Evolutionary conservation across 805 yeast genomes (phyloP).

Genomic region (Candida golubevii): DNA sequence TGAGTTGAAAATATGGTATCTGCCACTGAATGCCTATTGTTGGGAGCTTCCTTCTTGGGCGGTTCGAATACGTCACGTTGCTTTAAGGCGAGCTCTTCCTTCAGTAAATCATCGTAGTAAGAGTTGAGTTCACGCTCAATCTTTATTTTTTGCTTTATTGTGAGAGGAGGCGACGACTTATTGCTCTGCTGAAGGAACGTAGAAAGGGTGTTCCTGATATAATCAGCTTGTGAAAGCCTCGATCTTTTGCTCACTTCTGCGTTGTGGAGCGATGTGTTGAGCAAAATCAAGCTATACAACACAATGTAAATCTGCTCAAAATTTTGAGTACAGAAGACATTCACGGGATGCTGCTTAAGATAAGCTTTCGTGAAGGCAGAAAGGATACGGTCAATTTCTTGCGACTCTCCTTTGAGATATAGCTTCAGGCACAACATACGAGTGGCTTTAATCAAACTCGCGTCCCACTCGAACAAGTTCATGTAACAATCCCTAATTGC

Average conservation of each 20-base stretch:
- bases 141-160: constrained; percentile 38
- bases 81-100: constrained; percentile 39
- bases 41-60: constrained; percentile 4
- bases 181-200: constrained; percentile 38
- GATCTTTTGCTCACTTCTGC: constrained; percentile 34
- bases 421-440: constrained; percentile 58
- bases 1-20: constrained; percentile 17
- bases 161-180: constrained; percentile 23
- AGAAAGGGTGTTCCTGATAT: constrained; percentile 38
- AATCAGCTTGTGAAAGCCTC: constrained; percentile 38
- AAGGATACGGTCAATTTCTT: constrained; percentile 69
- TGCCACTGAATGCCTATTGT: constrained; percentile 19
- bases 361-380: constrained; percentile 66
- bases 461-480: constrained; percentile 44
- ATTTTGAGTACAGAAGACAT: constrained; percentile 46
- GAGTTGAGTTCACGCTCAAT: constrained; percentile 42
- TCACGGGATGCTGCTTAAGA: constrained; percentile 45
- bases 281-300: constrained; percentile 63
- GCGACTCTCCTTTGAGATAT: constrained; percentile 80
- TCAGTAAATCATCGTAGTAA: constrained; percentile 41
- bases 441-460: constrained; percentile 53
- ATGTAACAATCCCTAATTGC: constrained; percentile 41
- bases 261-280: constrained; percentile 76
- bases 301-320: constrained; percentile 61
- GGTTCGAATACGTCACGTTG: constrained; percentile 14